Evolutionary conservation across 371 early-diverging fungal species (phyloP), one percentile per base, ranked within the genome.

Genomic region (Zancudomyces culisetae): DNA sequence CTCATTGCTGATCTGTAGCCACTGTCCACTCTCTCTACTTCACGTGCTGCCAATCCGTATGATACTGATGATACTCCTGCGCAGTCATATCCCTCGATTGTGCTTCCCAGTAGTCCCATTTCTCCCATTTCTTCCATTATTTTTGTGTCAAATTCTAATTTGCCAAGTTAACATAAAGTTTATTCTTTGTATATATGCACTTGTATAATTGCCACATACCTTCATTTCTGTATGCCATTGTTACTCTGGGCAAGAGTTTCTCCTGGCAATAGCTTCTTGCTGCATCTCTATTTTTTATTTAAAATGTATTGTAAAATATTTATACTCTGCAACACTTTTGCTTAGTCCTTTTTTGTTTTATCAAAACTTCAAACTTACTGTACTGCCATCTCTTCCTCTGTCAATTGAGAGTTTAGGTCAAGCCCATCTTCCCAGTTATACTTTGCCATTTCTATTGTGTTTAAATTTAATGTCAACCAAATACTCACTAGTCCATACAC

Each of bases 1-100:
- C 87, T 87, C 98, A 97, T 95, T 27, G 94, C 93, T 29, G 90
- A 90, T 49, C 98, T 81, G 68, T 97, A 97, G 29, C 95, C 94
- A 53, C 84, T 82, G 64, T 95, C 97, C 27, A 96, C 86, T 78
- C 82, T 72, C 73, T 95, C 98, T 15, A 96, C 87, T 64, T 96
- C 94, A 55, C 93, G 83, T 4, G 95, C 92, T 47, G 87, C 87
- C 54, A 97, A 72, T 49, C 98, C 98, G 64, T 97, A 95, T 18
- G 94, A 90, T 24, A 94, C 93, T 1, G 87, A 87, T 1, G 98
- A 97, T 30, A 91, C 93, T 48, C 98, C 98, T 24, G 96, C 84
- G 63, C 94, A 94, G 6, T 87, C 95, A 62, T 91, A 92, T 3
- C 92, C 96, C n/a, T 92, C 74, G 64, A 97, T 87, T 15, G 93